Evolutionary conservation across 371 early-diverging fungal genomes (phyloP), one percentile per base, ranked within the genome.

Genomic region (Mortierella sp.): DNA sequence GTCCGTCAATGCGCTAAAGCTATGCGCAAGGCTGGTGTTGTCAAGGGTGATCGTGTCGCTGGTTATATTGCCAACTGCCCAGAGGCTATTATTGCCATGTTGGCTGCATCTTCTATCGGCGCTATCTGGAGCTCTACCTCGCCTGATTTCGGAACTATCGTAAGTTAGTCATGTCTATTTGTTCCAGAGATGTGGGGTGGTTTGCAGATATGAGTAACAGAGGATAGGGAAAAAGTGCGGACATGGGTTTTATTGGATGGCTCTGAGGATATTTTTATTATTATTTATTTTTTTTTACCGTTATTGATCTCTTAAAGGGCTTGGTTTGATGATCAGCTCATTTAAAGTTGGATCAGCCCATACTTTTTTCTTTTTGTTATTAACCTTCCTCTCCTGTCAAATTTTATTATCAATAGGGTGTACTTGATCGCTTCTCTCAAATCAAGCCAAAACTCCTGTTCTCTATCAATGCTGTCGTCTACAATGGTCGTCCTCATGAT

Each of bases 71-170:
- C 99, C 29, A 76, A 76, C 49, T 71, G 72, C 58, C 72, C 77
- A 9, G 77, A 71, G n/a, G 72, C 77, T 17, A 71, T 76, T 34
- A 83, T 98, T 64, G 92, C 91, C 49, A 95, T 98, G 92, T 86
- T 99, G 23, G 99, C 99, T 4, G 90, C 97, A 15, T 90, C 96
- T 4, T 91, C 96, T 65, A 86, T 99, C 43, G 99, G 99, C 22
- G 96, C 98, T 23, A 92, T 98, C 57, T 99, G 98, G 95, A 97
- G 94, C 83, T 93, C 93, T 0, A 92, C 97, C 37, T 97, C 98
- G 10, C 96, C 97, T 15, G 99, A 99, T 84, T 96, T 98, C 86
- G 98, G 98, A 23, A 87, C 91, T 26, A 87, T 92, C 23, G 92
- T 89, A 86, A 85, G 85, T 65, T 75, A 8, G 10, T 53, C 19